phyloP scores from a whole-genome alignment of 768 basidiomycete genomes.

The Russula compacta region DNA sequence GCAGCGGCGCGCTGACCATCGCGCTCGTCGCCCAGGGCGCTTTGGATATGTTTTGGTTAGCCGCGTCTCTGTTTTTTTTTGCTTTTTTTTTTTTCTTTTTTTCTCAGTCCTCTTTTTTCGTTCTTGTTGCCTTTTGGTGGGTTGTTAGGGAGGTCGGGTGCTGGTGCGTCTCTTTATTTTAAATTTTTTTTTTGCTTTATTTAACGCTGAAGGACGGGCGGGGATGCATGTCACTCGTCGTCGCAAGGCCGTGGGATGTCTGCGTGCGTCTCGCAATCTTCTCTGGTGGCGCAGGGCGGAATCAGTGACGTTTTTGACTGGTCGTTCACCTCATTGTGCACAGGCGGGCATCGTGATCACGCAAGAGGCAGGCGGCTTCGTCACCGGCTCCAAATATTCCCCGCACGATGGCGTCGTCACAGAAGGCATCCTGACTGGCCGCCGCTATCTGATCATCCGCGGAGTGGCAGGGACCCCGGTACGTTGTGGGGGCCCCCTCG shows the following conservation, averaged over 20 bases:
- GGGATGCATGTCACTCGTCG: too few species aligned
- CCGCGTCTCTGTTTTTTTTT: too few species aligned
- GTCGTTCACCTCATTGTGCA: neutral
- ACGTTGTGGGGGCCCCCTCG: constrained; percentile 20
- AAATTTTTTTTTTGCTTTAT: neutral
- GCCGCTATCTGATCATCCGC: constrained; percentile 74
- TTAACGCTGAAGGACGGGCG: too few species aligned
- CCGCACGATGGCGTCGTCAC: constrained; percentile 43
- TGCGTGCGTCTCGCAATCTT: constrained; percentile 37
- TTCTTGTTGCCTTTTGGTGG: neutral
- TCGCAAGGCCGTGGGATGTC: constrained; percentile 71
- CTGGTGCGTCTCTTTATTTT: constrained; percentile 47
- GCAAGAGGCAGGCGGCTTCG: constrained; percentile 76
- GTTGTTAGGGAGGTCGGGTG: constrained; percentile 73
- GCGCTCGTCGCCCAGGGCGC: constrained; percentile 82
- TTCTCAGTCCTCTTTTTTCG: neutral
- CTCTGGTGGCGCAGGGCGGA: too few species aligned
- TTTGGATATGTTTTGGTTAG: constrained; percentile 77
- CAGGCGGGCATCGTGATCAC: constrained; percentile 86
- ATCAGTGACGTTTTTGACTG: neutral
- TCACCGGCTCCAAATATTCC: constrained; percentile 55
- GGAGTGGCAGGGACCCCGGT: constrained; percentile 54
- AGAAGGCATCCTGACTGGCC: constrained; percentile 61
- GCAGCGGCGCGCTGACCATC: constrained; percentile 78
- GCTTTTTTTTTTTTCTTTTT: constrained; percentile 18